phyloP scores from a whole-genome alignment of 768 basidiomycete species.

The Serendipita sp. region DNA sequence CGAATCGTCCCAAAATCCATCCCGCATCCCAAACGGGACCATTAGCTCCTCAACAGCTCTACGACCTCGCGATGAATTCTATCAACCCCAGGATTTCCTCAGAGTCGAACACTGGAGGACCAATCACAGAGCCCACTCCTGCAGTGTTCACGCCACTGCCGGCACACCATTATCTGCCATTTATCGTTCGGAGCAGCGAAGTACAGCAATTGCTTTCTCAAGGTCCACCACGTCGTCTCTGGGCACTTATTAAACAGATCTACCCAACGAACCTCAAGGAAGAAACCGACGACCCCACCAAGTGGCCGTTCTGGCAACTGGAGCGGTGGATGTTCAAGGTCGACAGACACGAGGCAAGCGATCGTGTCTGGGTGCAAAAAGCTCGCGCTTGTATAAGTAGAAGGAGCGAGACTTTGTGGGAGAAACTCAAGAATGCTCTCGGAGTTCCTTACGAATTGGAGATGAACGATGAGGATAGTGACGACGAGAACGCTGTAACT shows the following conservation, averaged over 20 bases:
- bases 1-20: background rate
- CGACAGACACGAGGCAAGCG: slow-evolving; percentile 46
- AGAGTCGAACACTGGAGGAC: background rate
- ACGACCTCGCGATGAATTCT: slow-evolving; percentile 40
- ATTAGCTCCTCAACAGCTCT: slow-evolving; percentile 56
- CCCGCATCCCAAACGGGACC: slow-evolving; percentile 12
- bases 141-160: slow-evolving; percentile 63
- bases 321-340: slow-evolving; percentile 48
- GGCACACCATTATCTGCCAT: slow-evolving; percentile 67
- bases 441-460: slow-evolving; percentile 72
- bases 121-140: slow-evolving; percentile 20
- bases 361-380: slow-evolving; percentile 56
- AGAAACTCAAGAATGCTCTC: slow-evolving; percentile 72
- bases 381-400: slow-evolving; percentile 61
- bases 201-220: slow-evolving; percentile 50
- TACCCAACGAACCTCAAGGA: slow-evolving; percentile 15
- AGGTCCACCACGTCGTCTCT: slow-evolving; percentile 52
- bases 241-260: slow-evolving; percentile 61
- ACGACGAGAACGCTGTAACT: slow-evolving; percentile 27
- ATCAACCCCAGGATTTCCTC: slow-evolving; percentile 10
- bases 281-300: slow-evolving; percentile 34
- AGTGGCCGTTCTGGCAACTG: slow-evolving; percentile 63
- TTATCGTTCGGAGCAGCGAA: slow-evolving; percentile 68
- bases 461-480: slow-evolving; percentile 26
- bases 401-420: slow-evolving; percentile 81